Base-by-base conservation (phyloP, 2,329 filamentous ascomycete species). In the Colletotrichum sansevieriae region DNA sequence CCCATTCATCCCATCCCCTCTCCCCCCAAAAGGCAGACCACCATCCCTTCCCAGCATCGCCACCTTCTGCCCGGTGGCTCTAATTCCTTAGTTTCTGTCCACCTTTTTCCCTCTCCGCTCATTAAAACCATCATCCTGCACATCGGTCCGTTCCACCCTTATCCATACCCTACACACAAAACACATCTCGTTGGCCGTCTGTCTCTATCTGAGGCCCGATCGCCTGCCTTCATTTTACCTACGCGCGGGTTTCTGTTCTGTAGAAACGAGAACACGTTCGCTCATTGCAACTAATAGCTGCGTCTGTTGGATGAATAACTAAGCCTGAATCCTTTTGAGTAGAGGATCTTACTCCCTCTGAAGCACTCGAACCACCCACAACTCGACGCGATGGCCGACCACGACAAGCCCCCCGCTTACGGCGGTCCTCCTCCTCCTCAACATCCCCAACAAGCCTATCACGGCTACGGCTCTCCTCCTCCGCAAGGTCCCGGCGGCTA, bases 341-440 rank as follows among this genome's bases (percentile, higher is more conserved):
- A 29, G 29, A 29, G 12, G 10, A 54, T 52, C 44, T 51, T n/a
- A 10, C n/a, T 54, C 29, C 11, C 49, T 54, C 13, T 3, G 47
- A 29, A n/a, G 22, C 39, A 9, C 20, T 29, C 12, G 33, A 55
- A 59, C 18, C 56, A 61, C 20, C 46, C 33, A 33, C 13, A 3
- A 39, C 37, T 22, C 41, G 67, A 29, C 71, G 72, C 35, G 43
- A 85, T 85, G 83, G 78, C 82, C 63, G 75, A 87, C 75, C 74
- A 79, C 76, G 83, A 86, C 62, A 78, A 83, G 39, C 86, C 86
- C 61, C 85, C 85, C 29, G 81, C 84, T 49, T 86, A 87, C 76
- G 78, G 77, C 70, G 77, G 75, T 60, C 77, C 75, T 65, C 75
- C 76, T 29, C 75, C 76, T 25, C 78, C 78, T 41, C 75, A 78